These are phyloP conservation scores for Malassezia yamatoensis DNA, from an alignment of 1,284 basidiomycete genomes.

Conservation along the genomic window DNA sequence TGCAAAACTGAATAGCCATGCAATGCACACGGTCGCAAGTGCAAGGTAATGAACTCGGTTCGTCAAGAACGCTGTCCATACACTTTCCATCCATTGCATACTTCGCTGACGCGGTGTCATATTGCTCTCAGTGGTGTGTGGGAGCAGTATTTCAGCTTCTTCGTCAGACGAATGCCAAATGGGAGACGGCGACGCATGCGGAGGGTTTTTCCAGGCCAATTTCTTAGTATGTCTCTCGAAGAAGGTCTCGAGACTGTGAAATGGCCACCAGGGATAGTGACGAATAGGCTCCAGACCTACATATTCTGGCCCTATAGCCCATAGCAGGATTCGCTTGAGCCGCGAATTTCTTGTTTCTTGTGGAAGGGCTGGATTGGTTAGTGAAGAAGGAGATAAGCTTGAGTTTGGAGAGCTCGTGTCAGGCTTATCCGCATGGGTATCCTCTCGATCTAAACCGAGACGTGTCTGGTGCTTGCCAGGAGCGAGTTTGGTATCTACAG, in stretches of 20 bases:
- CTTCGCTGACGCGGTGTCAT: constrained; percentile 3
- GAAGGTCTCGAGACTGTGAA: constrained; percentile 21
- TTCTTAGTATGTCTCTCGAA: constrained; percentile 17
- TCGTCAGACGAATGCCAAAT: neutral
- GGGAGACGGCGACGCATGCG: neutral
- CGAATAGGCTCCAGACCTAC: constrained; percentile 18
- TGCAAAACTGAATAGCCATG: constrained; percentile 36
- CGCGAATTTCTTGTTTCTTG: neutral
- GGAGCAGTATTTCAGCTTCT: neutral
- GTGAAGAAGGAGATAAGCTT: neutral
- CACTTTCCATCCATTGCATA: constrained; percentile 13
- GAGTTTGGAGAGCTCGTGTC: neutral
- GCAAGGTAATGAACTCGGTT: constrained; percentile 35
- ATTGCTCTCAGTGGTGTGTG: neutral
- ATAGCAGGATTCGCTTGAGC: constrained; percentile 2
- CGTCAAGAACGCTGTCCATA: constrained; percentile 19
- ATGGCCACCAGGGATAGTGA: constrained; percentile 43
- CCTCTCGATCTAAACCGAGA: too few relatives aligned
- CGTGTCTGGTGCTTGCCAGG: neutral
- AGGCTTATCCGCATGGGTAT: neutral
- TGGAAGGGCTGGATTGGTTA: neutral
- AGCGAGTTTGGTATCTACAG: neutral
- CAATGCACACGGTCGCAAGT: constrained; percentile 24
- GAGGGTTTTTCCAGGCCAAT: constrained; percentile 5
- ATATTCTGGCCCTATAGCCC: constrained; percentile 22